Evolutionary conservation across 208 protist genomes (phyloP).

Genomic region (Trypanosoma platydactyli): DNA sequence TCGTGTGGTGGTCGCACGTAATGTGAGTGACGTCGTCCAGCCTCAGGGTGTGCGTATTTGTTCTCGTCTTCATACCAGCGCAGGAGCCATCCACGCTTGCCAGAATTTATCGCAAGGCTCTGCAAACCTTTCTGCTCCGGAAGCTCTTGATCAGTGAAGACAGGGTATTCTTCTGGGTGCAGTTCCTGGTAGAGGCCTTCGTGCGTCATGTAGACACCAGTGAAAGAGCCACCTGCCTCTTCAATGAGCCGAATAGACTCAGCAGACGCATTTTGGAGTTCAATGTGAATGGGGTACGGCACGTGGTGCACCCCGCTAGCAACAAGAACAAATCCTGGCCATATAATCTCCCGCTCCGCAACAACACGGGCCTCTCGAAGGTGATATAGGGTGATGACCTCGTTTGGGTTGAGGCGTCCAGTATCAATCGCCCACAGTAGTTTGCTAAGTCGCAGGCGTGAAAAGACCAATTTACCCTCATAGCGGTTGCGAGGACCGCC

Average conservation of each 20-base stretch:
- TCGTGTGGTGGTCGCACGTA: slow-evolving; percentile 77
- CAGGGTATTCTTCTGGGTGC: slow-evolving; percentile 83
- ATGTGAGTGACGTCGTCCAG: slow-evolving; percentile 74
- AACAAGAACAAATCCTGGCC: slow-evolving; percentile 86
- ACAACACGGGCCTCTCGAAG: slow-evolving; percentile 74
- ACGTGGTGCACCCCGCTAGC: slow-evolving; percentile 60
- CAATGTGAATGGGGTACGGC: slow-evolving; percentile 84
- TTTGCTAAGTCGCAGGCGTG: slow-evolving; percentile 63
- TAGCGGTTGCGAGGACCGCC: slow-evolving; percentile 84
- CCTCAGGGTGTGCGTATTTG: slow-evolving; percentile 84
- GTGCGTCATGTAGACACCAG: slow-evolving; percentile 86
- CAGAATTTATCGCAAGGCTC: slow-evolving; percentile 64
- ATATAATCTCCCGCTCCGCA: slow-evolving; percentile 72
- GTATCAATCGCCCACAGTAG: slow-evolving; percentile 88
- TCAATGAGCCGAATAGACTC: slow-evolving; percentile 84
- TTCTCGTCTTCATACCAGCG: slow-evolving; percentile 90
- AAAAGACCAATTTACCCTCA: slow-evolving; percentile 83
- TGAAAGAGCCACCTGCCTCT: slow-evolving; percentile 86
- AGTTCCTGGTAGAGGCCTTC: slow-evolving; percentile 90
- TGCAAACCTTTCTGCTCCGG: slow-evolving; percentile 82
- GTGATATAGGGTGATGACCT: slow-evolving; percentile 87
- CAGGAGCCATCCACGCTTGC: slow-evolving; percentile 80
- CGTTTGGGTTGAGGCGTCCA: slow-evolving; percentile 86
- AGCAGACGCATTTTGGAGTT: slow-evolving; percentile 86
- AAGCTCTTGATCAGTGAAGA: slow-evolving; percentile 81